phyloP scores from a whole-genome alignment of 805 yeast species.

The Alloascoidea africana region DNA sequence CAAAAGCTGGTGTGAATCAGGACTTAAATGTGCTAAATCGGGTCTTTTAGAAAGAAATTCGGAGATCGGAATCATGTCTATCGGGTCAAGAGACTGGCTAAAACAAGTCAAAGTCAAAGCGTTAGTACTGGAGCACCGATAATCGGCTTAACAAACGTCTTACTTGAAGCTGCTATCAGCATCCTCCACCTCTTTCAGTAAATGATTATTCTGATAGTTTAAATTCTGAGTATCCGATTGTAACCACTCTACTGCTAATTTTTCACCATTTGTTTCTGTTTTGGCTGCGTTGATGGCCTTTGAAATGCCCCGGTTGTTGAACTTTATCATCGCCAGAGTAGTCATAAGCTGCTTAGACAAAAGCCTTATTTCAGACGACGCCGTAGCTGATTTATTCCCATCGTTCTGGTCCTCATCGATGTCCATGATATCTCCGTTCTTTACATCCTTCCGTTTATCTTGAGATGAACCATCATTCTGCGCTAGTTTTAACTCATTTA shows the following conservation, averaged over 20 bases:
- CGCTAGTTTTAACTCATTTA: no score
- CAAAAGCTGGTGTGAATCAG: slow-evolving; percentile 1
- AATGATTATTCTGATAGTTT: not conserved
- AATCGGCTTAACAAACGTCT: no score
- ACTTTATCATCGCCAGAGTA: not conserved
- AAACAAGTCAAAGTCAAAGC: no score
- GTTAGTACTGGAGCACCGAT: no score
- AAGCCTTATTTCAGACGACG: no score
- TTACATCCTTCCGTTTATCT: no score
- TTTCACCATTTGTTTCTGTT: not conserved
- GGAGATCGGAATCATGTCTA: not conserved
- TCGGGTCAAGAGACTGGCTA: not conserved
- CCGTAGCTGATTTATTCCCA: no score
- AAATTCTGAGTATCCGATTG: not conserved
- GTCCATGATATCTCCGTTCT: no score
- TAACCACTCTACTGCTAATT: not conserved
- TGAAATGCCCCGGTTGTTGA: not conserved
- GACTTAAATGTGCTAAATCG: not conserved
- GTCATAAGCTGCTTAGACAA: not conserved
- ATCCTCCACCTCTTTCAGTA: not conserved
- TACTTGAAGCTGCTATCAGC: not conserved
- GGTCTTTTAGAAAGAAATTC: not conserved
- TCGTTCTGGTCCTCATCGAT: no score
- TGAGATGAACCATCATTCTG: no score
- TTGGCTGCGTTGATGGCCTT: not conserved